phyloP scores from a whole-genome alignment of 768 basidiomycete genomes.

The Tricholoma flavovirens region DNA sequence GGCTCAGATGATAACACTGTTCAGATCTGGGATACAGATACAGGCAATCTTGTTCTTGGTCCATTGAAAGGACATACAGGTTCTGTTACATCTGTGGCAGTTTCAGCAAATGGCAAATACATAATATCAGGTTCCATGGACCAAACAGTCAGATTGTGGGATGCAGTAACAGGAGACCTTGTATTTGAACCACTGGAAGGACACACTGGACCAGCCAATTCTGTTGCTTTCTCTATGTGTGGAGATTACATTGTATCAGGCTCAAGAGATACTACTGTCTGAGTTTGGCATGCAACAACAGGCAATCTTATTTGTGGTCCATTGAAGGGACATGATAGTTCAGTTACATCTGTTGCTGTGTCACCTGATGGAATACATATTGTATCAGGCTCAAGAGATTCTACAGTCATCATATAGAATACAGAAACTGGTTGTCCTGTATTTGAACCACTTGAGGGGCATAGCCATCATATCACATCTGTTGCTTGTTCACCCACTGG shows the following conservation, averaged over 20 bases:
- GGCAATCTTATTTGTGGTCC: neutral
- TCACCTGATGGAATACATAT: neutral
- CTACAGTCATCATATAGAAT: neutral
- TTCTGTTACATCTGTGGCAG: slow-evolving; percentile 11
- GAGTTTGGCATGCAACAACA: neutral
- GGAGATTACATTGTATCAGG: neutral
- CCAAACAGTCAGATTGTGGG: neutral
- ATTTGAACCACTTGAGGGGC: neutral
- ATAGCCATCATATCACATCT: neutral
- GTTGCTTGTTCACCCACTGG: neutral
- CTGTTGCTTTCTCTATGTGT: neutral
- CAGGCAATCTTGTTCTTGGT: too few relatives aligned
- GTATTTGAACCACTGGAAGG: neutral
- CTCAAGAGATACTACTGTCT: neutral
- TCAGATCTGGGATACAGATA: too few relatives aligned
- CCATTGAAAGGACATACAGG: too few relatives aligned
- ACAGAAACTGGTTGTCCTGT: neutral
- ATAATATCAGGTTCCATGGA: neutral
- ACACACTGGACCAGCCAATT: neutral
- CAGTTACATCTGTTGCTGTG: neutral
- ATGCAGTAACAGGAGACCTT: neutral
- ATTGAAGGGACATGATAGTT: neutral
- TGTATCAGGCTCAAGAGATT: neutral
- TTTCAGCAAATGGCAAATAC: neutral
- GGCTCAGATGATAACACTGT: too few relatives aligned